These are phyloP conservation scores for Boletus edulis DNA, from an alignment of 768 basidiomycete species.

Conservation along the genomic window DNA sequence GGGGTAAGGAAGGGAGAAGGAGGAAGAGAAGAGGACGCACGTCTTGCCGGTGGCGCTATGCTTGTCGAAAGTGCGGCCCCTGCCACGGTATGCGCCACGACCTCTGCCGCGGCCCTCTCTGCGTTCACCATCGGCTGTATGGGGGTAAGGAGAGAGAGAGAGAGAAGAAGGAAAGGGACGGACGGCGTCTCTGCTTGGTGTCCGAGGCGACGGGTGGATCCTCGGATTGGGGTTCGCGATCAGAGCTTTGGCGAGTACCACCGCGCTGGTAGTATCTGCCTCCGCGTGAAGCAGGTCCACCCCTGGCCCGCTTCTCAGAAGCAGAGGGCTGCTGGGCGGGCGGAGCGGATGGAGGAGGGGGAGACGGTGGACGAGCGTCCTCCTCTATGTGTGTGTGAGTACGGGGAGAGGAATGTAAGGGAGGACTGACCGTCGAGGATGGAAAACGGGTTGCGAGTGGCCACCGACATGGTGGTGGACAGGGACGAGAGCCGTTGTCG, in stretches of 20 bases:
- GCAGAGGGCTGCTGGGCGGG: constrained; percentile 34
- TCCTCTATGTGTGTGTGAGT: constrained; percentile 38
- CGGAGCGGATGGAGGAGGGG: constrained; percentile 33
- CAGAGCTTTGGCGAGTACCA: constrained; percentile 42
- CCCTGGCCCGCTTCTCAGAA: constrained; percentile 45
- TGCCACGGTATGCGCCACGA: constrained; percentile 46
- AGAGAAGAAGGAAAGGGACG: constrained; percentile 8
- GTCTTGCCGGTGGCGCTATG: constrained; percentile 85
- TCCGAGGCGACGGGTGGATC: constrained; percentile 36
- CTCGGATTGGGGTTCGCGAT: constrained; percentile 39
- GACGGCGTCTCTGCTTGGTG: constrained; percentile 32
- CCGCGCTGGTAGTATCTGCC: constrained; percentile 73
- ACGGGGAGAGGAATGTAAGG: not conserved
- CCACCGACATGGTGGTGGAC: constrained; percentile 72
- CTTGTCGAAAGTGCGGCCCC: constrained; percentile 79
- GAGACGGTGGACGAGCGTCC: constrained; percentile 35
- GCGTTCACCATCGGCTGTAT: constrained; percentile 42
- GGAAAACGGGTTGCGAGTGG: constrained; percentile 83
- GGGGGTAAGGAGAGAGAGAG: constrained; percentile 3
- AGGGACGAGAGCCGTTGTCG: not conserved
- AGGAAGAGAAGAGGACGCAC: constrained; percentile 41
- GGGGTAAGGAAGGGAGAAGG: constrained; percentile 9
- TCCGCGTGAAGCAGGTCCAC: constrained; percentile 60
- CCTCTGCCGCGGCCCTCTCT: constrained; percentile 46
- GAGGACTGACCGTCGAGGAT: constrained; percentile 66